These are phyloP conservation scores for Phaeophleospora eucalypticola DNA, from an alignment of 2,329 filamentous ascomycete species.

Conservation along the genomic window DNA sequence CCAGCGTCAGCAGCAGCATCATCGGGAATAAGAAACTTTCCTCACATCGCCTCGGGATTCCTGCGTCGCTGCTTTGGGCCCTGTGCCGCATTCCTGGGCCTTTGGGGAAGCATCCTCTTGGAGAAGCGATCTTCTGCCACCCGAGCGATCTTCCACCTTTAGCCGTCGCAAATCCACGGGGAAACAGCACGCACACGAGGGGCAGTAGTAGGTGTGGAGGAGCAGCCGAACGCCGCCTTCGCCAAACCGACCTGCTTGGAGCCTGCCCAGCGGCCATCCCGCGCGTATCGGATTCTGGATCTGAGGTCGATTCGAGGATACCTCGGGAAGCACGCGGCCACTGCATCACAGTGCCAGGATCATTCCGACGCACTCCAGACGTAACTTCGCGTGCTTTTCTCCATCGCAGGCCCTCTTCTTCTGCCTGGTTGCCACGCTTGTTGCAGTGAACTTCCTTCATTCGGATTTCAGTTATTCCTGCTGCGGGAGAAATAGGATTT, in stretches of 20 bases:
- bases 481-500: no score
- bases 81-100: background rate
- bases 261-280: no score
- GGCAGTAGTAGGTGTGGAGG: no score
- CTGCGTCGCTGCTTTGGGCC: no score
- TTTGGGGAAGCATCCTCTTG: no score
- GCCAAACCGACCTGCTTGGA: no score
- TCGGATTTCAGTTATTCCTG: no score
- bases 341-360: background rate
- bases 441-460: no score
- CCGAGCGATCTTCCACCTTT: background rate
- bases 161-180: background rate
- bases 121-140: background rate
- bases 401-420: background rate
- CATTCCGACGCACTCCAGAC: background rate
- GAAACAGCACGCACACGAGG: no score
- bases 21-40: background rate
- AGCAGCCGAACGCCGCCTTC: no score
- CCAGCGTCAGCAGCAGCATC: no score
- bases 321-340: background rate
- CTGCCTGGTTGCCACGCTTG: background rate
- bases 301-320: background rate
- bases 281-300: background rate
- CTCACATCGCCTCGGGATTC: no score
- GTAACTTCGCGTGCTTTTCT: background rate